Conservation (phyloP, 2,329 filamentous ascomycete species). For the Pseudogymnoascus verrucosus region DNA sequence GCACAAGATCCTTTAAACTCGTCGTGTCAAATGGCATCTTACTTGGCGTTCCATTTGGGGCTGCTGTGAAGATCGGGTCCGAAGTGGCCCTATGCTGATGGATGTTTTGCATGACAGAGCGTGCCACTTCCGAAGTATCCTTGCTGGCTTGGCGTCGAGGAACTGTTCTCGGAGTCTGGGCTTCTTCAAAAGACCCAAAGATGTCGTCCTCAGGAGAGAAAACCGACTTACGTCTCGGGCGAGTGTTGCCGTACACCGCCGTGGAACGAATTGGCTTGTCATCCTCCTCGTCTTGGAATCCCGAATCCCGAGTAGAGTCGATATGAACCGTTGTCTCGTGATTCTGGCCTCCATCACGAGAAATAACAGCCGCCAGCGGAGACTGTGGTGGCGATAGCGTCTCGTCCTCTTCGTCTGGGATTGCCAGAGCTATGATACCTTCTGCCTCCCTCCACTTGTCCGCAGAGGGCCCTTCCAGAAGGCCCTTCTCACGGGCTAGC, state of each 20-base stretch:
- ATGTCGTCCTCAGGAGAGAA: constrained; percentile 61
- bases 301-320: constrained; percentile 40
- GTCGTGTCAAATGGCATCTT: constrained; percentile 61
- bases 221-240: constrained; percentile 48
- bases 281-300: constrained; percentile 35
- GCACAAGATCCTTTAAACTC: constrained; percentile 58
- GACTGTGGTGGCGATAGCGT: constrained; percentile 23
- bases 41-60: constrained; percentile 30
- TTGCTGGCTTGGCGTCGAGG: constrained; percentile 19
- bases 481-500: constrained; percentile 58
- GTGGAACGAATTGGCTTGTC: constrained; percentile 43
- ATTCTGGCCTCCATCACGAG: not conserved
- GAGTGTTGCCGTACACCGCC: constrained; percentile 37
- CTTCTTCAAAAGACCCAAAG: constrained; percentile 36
- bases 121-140: constrained; percentile 41
- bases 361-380: constrained; percentile 14
- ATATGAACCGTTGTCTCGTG: constrained; percentile 28
- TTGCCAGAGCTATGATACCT: constrained; percentile 78
- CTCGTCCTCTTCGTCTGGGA: constrained; percentile 54
- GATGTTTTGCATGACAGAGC: constrained; percentile 58
- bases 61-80: constrained; percentile 28
- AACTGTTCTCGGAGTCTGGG: not conserved
- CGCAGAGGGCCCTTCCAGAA: constrained; percentile 52
- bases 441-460: constrained; percentile 73
- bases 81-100: constrained; percentile 43